Conservation (phyloP, 345 rosid genomes). For the Syzygium aromaticum region DNA sequence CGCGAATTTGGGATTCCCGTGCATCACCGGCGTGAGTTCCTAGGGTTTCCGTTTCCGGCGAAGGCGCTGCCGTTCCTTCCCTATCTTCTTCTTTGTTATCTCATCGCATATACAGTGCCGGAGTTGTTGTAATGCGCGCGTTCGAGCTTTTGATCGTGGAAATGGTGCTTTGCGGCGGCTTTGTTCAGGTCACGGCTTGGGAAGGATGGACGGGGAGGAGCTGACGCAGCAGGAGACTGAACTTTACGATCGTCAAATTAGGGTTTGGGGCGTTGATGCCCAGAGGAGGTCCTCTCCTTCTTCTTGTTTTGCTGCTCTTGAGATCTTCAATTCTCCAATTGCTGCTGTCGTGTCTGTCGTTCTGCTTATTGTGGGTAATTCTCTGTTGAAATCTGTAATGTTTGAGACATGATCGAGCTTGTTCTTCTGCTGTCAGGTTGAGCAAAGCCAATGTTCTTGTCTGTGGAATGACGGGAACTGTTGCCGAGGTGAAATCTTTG, state of each 20-base stretch:
- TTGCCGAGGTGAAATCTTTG: conserved; percentile 56
- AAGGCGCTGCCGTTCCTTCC: not conserved
- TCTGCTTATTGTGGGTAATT: not conserved
- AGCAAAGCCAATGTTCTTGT: conserved; percentile 78
- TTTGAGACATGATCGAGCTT: not conserved
- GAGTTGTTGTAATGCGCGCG: not conserved
- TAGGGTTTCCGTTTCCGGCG: not conserved
- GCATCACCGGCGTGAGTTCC: not conserved
- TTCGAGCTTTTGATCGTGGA: not conserved
- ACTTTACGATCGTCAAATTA: conserved; percentile 85
- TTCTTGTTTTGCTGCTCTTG: not conserved
- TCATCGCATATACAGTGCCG: not conserved
- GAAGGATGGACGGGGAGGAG: conserved; percentile 71
- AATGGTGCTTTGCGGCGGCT: not conserved
- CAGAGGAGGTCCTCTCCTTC: conserved; percentile 56
- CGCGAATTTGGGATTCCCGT: not conserved
- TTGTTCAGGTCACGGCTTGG: conserved; percentile 10
- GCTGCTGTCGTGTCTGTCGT: not conserved
- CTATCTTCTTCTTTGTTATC: not conserved
- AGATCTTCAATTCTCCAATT: not conserved
- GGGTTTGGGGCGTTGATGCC: conserved; percentile 99
- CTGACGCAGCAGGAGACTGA: conserved; percentile 97
- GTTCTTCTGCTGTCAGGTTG: conserved; percentile 30
- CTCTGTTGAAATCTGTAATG: not conserved
- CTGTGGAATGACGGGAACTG: conserved; percentile 73